Conservation (phyloP, 1,284 basidiomycete species). For the Trichosporon coremiiforme region DNA sequence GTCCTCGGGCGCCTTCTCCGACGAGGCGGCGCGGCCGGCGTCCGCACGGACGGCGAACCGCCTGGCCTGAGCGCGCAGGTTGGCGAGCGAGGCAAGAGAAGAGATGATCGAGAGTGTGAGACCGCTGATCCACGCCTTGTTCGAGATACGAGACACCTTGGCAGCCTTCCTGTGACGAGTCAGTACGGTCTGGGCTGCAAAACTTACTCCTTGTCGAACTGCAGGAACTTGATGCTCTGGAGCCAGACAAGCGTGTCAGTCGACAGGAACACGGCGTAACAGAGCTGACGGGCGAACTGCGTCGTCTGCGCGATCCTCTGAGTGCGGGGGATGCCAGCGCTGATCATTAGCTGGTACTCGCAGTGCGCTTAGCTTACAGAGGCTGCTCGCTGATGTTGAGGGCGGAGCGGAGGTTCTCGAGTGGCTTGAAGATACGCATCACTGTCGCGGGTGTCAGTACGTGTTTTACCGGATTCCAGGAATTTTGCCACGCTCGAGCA, state of each 20-base stretch:
- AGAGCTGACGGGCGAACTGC: conserved; percentile 80
- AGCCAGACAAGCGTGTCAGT: conserved; percentile 86
- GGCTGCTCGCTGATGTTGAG: conserved; percentile 69
- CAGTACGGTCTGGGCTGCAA: not conserved
- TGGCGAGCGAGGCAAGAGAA: conserved; percentile 56
- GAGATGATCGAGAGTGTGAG: conserved; percentile 74
- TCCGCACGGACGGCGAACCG: conserved; percentile 48
- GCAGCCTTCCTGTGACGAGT: conserved; percentile 64
- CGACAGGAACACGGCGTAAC: conserved; percentile 85
- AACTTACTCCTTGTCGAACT: conserved; percentile 58
- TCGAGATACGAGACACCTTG: conserved; percentile 70
- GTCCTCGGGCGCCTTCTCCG: conserved; percentile 41
- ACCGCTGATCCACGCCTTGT: conserved; percentile 88
- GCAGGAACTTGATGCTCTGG: conserved; percentile 70
- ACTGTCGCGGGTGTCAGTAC: conserved; percentile 61
- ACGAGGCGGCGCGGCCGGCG: conserved; percentile 39
- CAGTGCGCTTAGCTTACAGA: conserved; percentile 40
- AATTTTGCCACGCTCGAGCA: conserved; percentile 15
- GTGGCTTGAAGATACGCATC: conserved; percentile 86
- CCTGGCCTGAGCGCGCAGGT: conserved; percentile 52
- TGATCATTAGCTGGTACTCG: conserved; percentile 19
- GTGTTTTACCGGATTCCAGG: not conserved
- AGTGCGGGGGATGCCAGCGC: conserved; percentile 52
- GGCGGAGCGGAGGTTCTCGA: conserved; percentile 92
- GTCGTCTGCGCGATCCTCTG: conserved; percentile 72